These are phyloP conservation scores for Gymnopilus junonius DNA, from an alignment of 768 basidiomycete genomes.

Conservation along the genomic window DNA sequence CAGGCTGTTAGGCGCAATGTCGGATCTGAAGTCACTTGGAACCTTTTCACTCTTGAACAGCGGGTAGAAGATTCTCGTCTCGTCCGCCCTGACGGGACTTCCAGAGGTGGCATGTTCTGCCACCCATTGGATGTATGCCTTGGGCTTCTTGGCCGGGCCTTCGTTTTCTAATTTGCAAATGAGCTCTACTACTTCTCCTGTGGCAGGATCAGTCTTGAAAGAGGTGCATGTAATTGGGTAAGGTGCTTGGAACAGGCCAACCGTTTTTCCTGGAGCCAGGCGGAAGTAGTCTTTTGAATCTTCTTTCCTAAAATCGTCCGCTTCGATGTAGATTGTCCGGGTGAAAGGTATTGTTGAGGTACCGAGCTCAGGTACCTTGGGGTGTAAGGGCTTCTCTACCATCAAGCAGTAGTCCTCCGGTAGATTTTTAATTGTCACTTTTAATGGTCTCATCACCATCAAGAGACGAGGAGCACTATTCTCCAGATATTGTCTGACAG, in stretches of 20 bases:
- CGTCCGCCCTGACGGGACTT: constrained; percentile 84
- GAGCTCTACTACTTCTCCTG: constrained; percentile 80
- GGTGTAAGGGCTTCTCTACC: constrained; percentile 92
- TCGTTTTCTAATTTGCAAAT: constrained; percentile 78
- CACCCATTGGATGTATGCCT: constrained; percentile 97
- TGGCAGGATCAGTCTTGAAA: constrained; percentile 73
- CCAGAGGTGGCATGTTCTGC: constrained; percentile 79
- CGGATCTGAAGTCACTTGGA: constrained; percentile 76
- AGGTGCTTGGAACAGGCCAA: constrained; percentile 94
- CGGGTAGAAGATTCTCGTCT: constrained; percentile 90
- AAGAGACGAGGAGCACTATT: constrained; percentile 84
- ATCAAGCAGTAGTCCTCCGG: constrained; percentile 82
- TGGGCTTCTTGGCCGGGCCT: constrained; percentile 74
- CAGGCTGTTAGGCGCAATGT: constrained; percentile 83
- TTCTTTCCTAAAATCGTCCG: constrained; percentile 88
- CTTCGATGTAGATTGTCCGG: constrained; percentile 88
- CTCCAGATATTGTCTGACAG: constrained; percentile 89
- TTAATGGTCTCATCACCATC: constrained; percentile 90
- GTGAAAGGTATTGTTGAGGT: constrained; percentile 84
- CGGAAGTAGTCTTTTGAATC: constrained; percentile 97
- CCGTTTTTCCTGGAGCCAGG: constrained; percentile 95
- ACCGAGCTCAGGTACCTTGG: constrained; percentile 90
- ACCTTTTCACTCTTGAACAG: constrained; percentile 97
- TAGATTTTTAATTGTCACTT: constrained; percentile 90
- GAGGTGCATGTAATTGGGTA: constrained; percentile 93